Evolutionary conservation across 495 filamentous ascomycete species (phyloP), one percentile per base, ranked within the genome.

Genomic region (Hypoxylon lienhwacheense): DNA sequence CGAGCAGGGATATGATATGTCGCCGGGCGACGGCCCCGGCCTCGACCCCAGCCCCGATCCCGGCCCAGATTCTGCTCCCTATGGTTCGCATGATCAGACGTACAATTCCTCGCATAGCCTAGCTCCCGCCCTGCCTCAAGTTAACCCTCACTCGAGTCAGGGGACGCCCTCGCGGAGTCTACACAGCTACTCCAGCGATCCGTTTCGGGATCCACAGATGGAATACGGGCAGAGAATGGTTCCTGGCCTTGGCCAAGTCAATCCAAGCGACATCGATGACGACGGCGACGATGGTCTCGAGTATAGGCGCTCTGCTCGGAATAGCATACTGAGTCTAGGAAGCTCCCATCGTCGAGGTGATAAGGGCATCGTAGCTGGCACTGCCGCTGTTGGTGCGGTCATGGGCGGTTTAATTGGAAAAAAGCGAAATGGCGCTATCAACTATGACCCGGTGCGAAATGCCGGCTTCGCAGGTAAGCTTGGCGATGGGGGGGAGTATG

Each of bases 201-300:
- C 65, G 16, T 67, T 65, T 41, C 54, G 58, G 15, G 65, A 67
- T 36, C 65, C 61, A 20, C 65, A 60, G 1, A 28, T 65, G 51
- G 55, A 61, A 4, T 67, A 65, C 41, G 61, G 61, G 7, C 65
- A 65, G 19, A 50, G 65, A 21, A 57, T 65, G 64, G 81, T 82
- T 67, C 76, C 71, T 47, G 66, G 59, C 48, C 68, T 80, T 50
- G 72, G 78, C 5, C 73, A 77, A 11, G 84, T 95, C 41, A 85
- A 95, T 63, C 89, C 90, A 0, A 81, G 86, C 53, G 84, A 85
- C 1, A 91, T 95, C 45, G 83, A 79, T 2, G 90, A 96, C 61
- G 90, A 95, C 61, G 89, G 86, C 5, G 90, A 96, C 59, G 90
- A 96, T 55, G 89, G 85, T 3, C 77, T 90, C 37, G 70, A 77